Evolutionary conservation across 164 flowering plant species (phyloP), one percentile per base, ranked within the genome.

Genomic region (Vitis amurensis): DNA sequence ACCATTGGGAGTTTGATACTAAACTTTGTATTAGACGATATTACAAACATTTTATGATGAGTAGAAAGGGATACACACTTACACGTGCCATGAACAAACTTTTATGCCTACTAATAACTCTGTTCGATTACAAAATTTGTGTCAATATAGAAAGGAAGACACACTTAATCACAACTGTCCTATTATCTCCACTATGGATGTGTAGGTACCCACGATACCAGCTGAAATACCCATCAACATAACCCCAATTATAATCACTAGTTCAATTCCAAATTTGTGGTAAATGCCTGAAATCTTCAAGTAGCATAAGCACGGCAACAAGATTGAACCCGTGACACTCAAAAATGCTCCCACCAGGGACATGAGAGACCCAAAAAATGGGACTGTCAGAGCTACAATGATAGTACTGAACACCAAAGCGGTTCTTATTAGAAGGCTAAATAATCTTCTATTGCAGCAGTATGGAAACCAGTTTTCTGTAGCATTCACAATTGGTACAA

Each of bases 271-370:
- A 8, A 77, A 55, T 60, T 61, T 80, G 44, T 64, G n/a, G 56
- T 80, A 80, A 49, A 50, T 30, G 0, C 85, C 83, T 1, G 80
- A 74, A 44, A 88, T 82, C 81, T 88, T 88, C 81, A 88, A 12
- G 81, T 80, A 88, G 73, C 89, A 88, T 23, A 80, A 37, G 69
- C 88, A 88, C n/a, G 92, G 92, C 11, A 88, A 48, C n/a, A 86
- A 13, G 19, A 88, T 72, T 8, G 90, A 88, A 55, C 81, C 85
- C 1, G 83, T 75, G 59, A 74, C 74, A 47, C 85, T 81, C 11
- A 82, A 63, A 44, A 86, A 81, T 16, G 90, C 88, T 50, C 92
- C 92, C 7, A 88, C 83, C 49, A 88, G 74, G 1, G 87, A 74
- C 88, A 88, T 86, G 14, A 86, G 81, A 55, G 59, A 64, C 13